phyloP scores from a whole-genome alignment of 164 flowering plant species.

The Piper longum region DNA sequence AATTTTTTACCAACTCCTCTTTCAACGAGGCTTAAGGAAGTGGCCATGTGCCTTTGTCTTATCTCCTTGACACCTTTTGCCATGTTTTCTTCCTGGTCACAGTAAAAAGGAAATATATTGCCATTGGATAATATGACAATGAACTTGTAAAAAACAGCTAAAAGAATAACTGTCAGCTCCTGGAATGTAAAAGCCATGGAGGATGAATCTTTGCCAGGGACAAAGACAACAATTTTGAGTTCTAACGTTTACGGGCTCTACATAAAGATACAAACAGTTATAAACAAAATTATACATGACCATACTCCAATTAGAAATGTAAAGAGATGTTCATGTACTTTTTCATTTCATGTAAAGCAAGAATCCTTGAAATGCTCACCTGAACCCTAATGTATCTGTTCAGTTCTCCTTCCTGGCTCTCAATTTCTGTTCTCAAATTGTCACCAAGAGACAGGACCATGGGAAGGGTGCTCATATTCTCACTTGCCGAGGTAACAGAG shows the following conservation, averaged over 20 bases:
- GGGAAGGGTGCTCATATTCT: slow-evolving; percentile 45
- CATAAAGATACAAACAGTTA: too few relatives aligned
- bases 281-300: too few relatives aligned
- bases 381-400: slow-evolving; percentile 58
- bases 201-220: too few relatives aligned
- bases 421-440: slow-evolving; percentile 41
- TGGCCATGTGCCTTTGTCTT: slow-evolving; percentile 53
- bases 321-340: background rate
- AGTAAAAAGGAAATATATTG: background rate
- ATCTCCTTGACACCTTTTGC: slow-evolving; percentile 55
- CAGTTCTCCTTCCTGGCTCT: slow-evolving; percentile 60
- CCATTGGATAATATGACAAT: background rate
- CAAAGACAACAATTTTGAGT: too few relatives aligned
- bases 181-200: background rate
- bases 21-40: slow-evolving; percentile 45
- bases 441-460: slow-evolving; percentile 38
- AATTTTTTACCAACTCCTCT: slow-evolving; percentile 44
- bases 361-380: slow-evolving; percentile 13
- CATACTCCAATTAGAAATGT: background rate
- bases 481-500: slow-evolving; percentile 62
- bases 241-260: too few relatives aligned
- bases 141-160: too few relatives aligned
- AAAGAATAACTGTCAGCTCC: background rate
- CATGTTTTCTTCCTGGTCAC: slow-evolving; percentile 54
- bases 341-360: background rate